These are phyloP conservation scores for Cupressus sempervirens DNA, from an alignment of 75 land plant species.

Conservation along the genomic window DNA sequence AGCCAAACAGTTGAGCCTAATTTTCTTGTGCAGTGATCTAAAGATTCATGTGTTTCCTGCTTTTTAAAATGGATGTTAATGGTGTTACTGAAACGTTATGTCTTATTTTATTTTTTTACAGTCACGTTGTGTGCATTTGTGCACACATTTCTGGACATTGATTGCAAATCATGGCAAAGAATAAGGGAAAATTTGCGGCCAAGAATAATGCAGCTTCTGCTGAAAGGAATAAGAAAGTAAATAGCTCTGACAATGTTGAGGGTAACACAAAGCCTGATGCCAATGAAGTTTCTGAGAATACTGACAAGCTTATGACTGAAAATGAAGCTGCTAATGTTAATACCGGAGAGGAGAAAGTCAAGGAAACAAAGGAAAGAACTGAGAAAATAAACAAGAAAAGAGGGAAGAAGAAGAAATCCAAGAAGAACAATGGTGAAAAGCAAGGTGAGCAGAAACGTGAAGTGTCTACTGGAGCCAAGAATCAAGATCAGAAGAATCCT, in stretches of 20 bases:
- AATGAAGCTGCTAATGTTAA: constrained; percentile 1
- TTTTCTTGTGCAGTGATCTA: not conserved
- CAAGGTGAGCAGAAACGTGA: not conserved
- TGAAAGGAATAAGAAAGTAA: not conserved
- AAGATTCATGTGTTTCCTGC: not conserved
- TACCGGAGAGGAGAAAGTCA: not conserved
- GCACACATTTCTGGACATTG: not conserved
- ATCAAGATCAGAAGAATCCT: not conserved
- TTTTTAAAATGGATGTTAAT: not conserved
- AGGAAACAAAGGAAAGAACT: not conserved
- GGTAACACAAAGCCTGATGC: not conserved
- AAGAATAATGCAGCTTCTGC: not conserved
- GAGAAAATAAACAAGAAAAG: not conserved
- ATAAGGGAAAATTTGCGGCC: not conserved
- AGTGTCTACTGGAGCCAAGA: not conserved
- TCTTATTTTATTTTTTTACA: not conserved
- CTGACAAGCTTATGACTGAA: not conserved
- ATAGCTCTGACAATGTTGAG: not conserved
- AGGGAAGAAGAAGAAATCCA: not conserved
- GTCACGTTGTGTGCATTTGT: not conserved
- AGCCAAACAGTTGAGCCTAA: not conserved
- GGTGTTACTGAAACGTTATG: not conserved
- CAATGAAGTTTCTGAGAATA: not conserved
- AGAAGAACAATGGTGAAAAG: not conserved
- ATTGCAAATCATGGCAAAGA: not conserved